Percentiles rank a stretch among this genome's conserved stretches.
Conservation (phyloP, 257 asterid genomes). For the Voacanga thouarsii region DNA sequence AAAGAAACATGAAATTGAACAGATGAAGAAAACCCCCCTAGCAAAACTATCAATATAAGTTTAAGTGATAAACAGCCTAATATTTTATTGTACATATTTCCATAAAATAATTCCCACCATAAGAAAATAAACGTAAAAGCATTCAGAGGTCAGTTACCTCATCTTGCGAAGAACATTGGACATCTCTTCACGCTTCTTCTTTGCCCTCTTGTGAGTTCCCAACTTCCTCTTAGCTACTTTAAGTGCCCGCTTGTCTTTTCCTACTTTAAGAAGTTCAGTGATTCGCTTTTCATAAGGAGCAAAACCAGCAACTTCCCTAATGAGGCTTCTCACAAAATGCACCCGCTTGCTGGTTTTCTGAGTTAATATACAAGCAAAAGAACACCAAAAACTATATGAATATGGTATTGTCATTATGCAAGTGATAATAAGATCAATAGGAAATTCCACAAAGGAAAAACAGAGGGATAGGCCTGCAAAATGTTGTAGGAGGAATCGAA, state of each 20-base stretch:
- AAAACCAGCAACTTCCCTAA: slow-evolving; percentile 75
- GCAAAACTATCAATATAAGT: neutral
- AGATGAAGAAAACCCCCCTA: neutral
- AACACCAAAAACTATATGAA: no score
- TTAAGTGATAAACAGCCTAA: no score
- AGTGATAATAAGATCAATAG: neutral
- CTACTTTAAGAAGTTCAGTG: slow-evolving; percentile 73
- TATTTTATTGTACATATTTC: neutral
- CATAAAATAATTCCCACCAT: neutral
- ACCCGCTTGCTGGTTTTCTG: slow-evolving; percentile 78
- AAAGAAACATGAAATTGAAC: neutral
- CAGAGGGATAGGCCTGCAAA: neutral
- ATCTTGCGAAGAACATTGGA: slow-evolving; percentile 64
- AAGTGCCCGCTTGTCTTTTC: slow-evolving; percentile 73
- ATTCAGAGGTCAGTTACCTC: slow-evolving; percentile 39
- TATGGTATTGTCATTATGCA: neutral
- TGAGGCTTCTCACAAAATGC: slow-evolving; percentile 56
- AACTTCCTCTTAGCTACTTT: slow-evolving; percentile 76
- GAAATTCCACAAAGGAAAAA: neutral
- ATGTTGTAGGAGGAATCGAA: neutral
- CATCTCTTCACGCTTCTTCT: slow-evolving; percentile 88
- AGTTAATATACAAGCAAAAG: neutral
- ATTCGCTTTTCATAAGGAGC: slow-evolving; percentile 80
- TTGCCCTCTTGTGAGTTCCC: slow-evolving; percentile 86
- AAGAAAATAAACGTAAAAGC: neutral